Base-by-base conservation (phyloP, 2,329 filamentous ascomycete genomes). In the Sporothrix humicola region DNA sequence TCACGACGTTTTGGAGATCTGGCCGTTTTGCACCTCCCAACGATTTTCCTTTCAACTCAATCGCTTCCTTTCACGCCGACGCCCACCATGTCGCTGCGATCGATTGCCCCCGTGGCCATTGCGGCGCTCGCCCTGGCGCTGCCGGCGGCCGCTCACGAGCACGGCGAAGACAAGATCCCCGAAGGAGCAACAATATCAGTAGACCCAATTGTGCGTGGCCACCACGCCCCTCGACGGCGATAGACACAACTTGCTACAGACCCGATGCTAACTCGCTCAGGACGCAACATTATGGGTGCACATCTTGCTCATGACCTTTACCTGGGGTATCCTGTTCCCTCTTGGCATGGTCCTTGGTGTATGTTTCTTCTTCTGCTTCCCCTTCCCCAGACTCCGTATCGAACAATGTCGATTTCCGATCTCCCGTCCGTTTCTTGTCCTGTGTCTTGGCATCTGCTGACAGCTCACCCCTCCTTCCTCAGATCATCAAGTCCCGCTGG, bases 321-420 rank as follows among this genome's bases (percentile, higher is more conserved):
- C 94, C 73, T 98, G 97, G 85, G 96, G 96, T 75, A 87, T 99
- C 77, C 89, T 98, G 74, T 98, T 97, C 79, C 96, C 96, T 12
- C 87, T 93, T 17, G 96, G 96, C 78, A 98, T 99, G 95, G 94
- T 98, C 58, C 85, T 98, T 20, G 95, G 95, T 74, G 93, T 96
- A 89, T 79, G 91, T 84, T 68, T 31, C 2, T 37, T n/a, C 31
- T 23, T 61, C 23, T 48, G 2, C 6, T 59, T 52, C 37, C 48
- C 68, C 20, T 31, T 56, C 15, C 50, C 31, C 7, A 7, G 42
- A 17, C n/a, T 9, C 31, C 31, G 31, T 37, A 37, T 37, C 31
- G 31, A 37, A 37, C 31, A 3, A 6, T 37, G 31, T 37, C 31
- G 31, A 7, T 31, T 61, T 9, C 44, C 44, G 37, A 52, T 10